Evolutionary conservation across 106 monocot genomes (phyloP).

Genomic region (Xerophyta viscosa): DNA sequence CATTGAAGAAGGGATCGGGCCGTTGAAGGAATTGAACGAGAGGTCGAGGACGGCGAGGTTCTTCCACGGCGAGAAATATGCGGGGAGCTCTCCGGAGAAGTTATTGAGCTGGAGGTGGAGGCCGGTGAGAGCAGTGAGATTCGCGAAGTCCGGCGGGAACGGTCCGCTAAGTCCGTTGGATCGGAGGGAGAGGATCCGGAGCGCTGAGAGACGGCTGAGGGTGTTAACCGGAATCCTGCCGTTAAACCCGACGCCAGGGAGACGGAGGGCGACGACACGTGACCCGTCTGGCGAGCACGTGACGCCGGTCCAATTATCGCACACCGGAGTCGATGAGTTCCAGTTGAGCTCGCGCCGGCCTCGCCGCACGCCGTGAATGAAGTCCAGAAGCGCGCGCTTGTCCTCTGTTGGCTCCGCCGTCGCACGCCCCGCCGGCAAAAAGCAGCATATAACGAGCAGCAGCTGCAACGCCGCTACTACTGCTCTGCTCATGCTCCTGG

Average conservation of each 20-base stretch:
- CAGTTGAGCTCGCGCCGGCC: slow-evolving; percentile 51
- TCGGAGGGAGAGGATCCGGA: slow-evolving; percentile 60
- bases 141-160: slow-evolving; percentile 58
- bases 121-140: slow-evolving; percentile 44
- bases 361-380: slow-evolving; percentile 24
- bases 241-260: slow-evolving; percentile 55
- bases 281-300: slow-evolving; percentile 34
- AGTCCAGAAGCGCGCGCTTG: slow-evolving; percentile 61
- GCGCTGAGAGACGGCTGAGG: slow-evolving; percentile 47
- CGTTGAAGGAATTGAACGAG: slow-evolving; percentile 57
- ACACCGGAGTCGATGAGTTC: slow-evolving; percentile 23
- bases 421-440: not conserved
- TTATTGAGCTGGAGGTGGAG: slow-evolving; percentile 76
- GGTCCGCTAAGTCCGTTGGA: slow-evolving; percentile 56
- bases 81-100: slow-evolving; percentile 53
- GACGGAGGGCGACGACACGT: slow-evolving; percentile 54
- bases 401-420: slow-evolving; percentile 41
- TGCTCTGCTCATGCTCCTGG: too few species aligned
- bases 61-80: slow-evolving; percentile 32
- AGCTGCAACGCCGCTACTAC: not conserved
- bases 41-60: slow-evolving; percentile 62
- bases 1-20: slow-evolving; percentile 42
- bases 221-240: slow-evolving; percentile 68
- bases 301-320: slow-evolving; percentile 60
- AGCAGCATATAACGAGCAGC: not conserved